A percentile compares a stretch with the other conserved stretches of the same genome.
Evolutionary conservation across 2,329 filamentous ascomycete species (phyloP).

Genomic region (Penicillium sp.): DNA sequence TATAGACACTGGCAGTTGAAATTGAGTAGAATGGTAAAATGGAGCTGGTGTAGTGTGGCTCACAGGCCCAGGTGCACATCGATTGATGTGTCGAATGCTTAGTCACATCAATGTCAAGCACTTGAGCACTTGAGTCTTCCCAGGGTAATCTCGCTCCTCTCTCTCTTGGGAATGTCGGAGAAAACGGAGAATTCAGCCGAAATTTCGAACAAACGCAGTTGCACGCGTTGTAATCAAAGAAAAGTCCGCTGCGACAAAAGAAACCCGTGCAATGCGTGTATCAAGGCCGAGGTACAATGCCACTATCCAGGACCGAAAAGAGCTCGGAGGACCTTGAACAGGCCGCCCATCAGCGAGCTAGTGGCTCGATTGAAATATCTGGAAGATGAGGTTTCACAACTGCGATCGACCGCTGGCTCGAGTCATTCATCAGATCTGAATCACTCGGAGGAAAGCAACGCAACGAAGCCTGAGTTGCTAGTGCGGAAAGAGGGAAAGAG

Average conservation of each 20-base stretch:
- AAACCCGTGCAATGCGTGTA: constrained; percentile 28
- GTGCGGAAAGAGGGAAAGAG: constrained; percentile 8
- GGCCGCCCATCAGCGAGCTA: constrained; percentile 21
- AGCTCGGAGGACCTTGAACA: constrained; percentile 19
- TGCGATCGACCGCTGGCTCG: constrained; percentile 1
- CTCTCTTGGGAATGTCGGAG: not conserved
- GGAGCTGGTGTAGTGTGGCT: too few species aligned
- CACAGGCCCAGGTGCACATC: too few species aligned
- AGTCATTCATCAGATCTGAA: not conserved
- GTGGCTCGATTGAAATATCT: constrained; percentile 16
- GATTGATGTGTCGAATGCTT: too few species aligned
- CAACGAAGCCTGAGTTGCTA: not conserved
- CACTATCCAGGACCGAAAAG: constrained; percentile 19
- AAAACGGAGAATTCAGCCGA: not conserved
- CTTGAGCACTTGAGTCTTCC: too few species aligned
- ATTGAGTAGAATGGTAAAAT: too few species aligned
- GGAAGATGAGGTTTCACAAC: constrained; percentile 20
- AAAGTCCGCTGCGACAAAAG: constrained; percentile 38
- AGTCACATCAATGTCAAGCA: too few species aligned
- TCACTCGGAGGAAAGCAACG: not conserved
- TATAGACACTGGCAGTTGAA: too few species aligned
- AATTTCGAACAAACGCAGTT: constrained; percentile 22
- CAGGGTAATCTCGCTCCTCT: too few species aligned
- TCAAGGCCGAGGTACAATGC: constrained; percentile 17
- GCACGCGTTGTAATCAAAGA: constrained; percentile 31